These are phyloP conservation scores for Talaromyces sp. DNA, from an alignment of 2,329 filamentous ascomycete species.

Conservation along the genomic window DNA sequence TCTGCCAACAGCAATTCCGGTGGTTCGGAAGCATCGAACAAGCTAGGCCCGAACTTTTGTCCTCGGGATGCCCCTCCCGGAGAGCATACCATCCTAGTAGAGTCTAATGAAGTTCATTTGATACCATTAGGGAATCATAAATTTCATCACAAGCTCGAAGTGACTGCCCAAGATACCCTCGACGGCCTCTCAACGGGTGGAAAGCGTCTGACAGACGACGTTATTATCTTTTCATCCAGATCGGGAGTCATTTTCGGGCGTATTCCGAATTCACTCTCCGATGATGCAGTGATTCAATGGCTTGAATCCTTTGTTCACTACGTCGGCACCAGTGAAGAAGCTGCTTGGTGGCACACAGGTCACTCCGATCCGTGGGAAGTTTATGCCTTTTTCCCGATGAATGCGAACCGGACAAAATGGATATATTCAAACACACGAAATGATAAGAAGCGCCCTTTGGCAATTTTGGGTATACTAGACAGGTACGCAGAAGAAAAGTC, in stretches of 20 bases:
- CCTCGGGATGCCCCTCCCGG: background rate
- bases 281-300: background rate
- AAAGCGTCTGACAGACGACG: background rate
- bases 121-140: background rate
- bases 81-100: background rate
- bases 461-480: background rate
- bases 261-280: conserved; percentile 1
- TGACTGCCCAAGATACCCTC: background rate
- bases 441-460: background rate
- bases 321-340: background rate
- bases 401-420: background rate
- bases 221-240: conserved; percentile 5
- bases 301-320: background rate
- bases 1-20: background rate
- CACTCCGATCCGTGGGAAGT: background rate
- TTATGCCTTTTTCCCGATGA: background rate
- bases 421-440: background rate
- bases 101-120: background rate
- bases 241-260: conserved; percentile 9
- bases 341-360: conserved; percentile 8
- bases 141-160: background rate
- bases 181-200: background rate
- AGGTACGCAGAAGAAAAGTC: conserved; percentile 1
- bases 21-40: background rate
- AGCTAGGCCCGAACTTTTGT: background rate